A percentile compares a stretch with the other conserved stretches of the same genome.
Evolutionary conservation across 352 stramenopile genomes (phyloP).

Genomic region (Globisporangium takayamanum): DNA sequence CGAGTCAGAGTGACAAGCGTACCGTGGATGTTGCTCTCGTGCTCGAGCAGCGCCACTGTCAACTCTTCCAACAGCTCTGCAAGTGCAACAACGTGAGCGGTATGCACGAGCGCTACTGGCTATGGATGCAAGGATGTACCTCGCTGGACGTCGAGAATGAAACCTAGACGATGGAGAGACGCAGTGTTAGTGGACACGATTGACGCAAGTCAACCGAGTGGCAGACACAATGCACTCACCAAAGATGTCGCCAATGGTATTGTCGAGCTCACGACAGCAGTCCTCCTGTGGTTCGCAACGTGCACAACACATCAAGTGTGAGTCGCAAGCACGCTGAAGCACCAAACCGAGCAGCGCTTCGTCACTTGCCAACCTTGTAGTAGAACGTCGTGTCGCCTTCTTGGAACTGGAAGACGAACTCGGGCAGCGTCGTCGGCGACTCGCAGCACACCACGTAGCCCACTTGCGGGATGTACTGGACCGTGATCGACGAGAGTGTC

Average conservation of each 20-base stretch:
- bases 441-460: slow-evolving; percentile 83
- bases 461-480: slow-evolving; percentile 85
- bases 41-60: slow-evolving; percentile 56
- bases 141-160: slow-evolving; percentile 77
- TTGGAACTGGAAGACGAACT: slow-evolving; percentile 87
- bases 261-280: slow-evolving; percentile 76
- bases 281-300: slow-evolving; percentile 31
- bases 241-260: slow-evolving; percentile 78
- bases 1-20: not conserved
- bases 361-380: slow-evolving; percentile 55
- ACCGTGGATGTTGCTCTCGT: slow-evolving; percentile 71
- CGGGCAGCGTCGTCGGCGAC: slow-evolving; percentile 49
- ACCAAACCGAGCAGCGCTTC: too few relatives aligned
- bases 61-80: slow-evolving; percentile 74
- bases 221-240: slow-evolving; percentile 21
- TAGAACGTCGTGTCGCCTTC: slow-evolving; percentile 83
- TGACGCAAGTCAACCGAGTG: not conserved
- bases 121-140: slow-evolving; percentile 22
- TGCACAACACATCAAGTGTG: not conserved
- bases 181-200: not conserved
- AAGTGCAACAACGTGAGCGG: not conserved
- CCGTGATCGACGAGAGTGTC: slow-evolving; percentile 62
- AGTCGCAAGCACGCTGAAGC: too few relatives aligned
- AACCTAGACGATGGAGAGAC: slow-evolving; percentile 25
- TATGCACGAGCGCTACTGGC: not conserved